These are phyloP conservation scores for Chlorella sp. DNA, from an alignment of 139 green algal species.

Conservation along the genomic window DNA sequence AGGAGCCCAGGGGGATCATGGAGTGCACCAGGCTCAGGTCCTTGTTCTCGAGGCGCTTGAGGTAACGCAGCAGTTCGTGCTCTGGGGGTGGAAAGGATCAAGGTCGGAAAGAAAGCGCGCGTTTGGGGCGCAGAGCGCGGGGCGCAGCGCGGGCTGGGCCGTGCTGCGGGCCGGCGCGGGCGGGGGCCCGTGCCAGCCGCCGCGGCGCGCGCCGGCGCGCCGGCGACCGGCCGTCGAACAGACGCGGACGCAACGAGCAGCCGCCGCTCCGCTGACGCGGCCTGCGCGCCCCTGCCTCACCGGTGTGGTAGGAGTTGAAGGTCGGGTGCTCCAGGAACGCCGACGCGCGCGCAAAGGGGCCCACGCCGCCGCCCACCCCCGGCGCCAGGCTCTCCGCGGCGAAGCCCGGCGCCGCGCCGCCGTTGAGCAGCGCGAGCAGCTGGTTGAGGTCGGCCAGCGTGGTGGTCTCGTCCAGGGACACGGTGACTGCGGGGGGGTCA, in stretches of 20 bases:
- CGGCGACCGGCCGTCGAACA: background rate
- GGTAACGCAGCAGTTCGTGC: slow-evolving; percentile 95
- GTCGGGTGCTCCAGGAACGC: slow-evolving; percentile 83
- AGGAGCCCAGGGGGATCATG: slow-evolving; percentile 98
- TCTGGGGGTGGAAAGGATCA: slow-evolving; percentile 41
- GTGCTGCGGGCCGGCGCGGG: too few relatives aligned
- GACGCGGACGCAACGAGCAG: too few relatives aligned
- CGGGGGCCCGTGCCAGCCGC: too few relatives aligned
- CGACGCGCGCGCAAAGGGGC: slow-evolving; percentile 57
- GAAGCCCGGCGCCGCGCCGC: slow-evolving; percentile 68
- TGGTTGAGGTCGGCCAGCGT: slow-evolving; percentile 85
- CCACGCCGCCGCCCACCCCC: slow-evolving; percentile 16
- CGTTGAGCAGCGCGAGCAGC: slow-evolving; percentile 80
- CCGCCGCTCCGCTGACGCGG: background rate
- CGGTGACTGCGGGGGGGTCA: too few relatives aligned
- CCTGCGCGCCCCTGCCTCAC: background rate
- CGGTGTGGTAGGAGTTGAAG: slow-evolving; percentile 93
- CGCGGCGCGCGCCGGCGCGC: too few relatives aligned
- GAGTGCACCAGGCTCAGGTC: slow-evolving; percentile 95
- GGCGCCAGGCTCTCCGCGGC: slow-evolving; percentile 73
- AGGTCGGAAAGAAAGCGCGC: too few relatives aligned
- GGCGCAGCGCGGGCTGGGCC: too few relatives aligned
- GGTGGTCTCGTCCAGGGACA: slow-evolving; percentile 96
- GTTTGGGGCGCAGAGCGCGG: too few relatives aligned
- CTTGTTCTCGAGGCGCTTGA: slow-evolving; percentile 96